A percentile compares a stretch with the other conserved stretches of the same genome.
Evolutionary conservation across 306 rosid species (phyloP).

Genomic region (Gastrolobium bilobum): DNA sequence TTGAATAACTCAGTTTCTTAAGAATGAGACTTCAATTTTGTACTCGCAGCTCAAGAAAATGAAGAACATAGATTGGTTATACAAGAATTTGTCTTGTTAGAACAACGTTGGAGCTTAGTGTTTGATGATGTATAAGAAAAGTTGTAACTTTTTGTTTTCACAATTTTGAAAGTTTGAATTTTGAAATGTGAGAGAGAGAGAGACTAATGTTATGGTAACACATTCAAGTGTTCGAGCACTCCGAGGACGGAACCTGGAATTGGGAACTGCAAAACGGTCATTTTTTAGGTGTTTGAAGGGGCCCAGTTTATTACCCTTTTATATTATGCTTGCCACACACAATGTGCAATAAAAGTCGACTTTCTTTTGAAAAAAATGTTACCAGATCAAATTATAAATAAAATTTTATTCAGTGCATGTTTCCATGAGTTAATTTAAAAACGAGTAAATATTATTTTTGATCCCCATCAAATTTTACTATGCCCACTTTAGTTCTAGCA

Average conservation of each 20-base stretch:
- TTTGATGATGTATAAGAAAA: conserved; percentile 42
- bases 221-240: conserved; percentile 39
- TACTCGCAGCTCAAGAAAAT: not conserved
- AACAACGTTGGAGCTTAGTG: not conserved
- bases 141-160: conserved; percentile 39
- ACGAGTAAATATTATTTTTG: no score
- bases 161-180: conserved; percentile 76
- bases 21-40: not conserved
- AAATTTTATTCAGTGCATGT: no score
- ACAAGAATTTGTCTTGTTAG: not conserved
- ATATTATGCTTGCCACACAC: not conserved
- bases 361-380: conserved; percentile 11
- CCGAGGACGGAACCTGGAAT: conserved; percentile 49
- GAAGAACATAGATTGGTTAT: not conserved
- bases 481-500: no score
- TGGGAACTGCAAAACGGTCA: conserved; percentile 68
- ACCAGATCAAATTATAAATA: not conserved
- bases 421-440: no score
- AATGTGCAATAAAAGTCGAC: conserved; percentile 43
- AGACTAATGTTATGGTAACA: not conserved
- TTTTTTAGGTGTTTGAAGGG: conserved; percentile 25
- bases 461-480: no score
- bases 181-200: conserved; percentile 60
- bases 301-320: not conserved
- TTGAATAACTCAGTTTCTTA: not conserved